Conservation (phyloP, 2,329 filamentous ascomycete genomes). For the Metarhizium album region DNA sequence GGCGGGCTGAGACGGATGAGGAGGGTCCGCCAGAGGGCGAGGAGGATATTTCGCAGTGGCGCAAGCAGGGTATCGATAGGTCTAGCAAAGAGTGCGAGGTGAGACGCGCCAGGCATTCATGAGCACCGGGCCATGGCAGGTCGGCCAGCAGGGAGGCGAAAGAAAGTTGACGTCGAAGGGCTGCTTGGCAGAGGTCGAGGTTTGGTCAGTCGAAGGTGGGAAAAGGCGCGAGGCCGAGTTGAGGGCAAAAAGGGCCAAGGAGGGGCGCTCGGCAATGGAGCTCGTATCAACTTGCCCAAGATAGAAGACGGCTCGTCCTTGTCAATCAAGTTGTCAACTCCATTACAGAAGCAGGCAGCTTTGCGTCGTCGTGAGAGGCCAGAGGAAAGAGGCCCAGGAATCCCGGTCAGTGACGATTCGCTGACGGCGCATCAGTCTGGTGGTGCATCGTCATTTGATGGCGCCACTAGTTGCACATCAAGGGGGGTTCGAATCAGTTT, state of each 20-base stretch:
- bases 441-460: no score
- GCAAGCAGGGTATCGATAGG: slow-evolving; percentile 19
- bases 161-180: neutral
- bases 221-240: neutral
- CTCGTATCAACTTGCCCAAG: no score
- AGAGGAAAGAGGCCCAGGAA: no score
- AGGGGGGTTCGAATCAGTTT: no score
- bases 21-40: slow-evolving; percentile 17
- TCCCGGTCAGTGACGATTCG: no score
- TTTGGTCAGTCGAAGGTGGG: neutral
- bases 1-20: slow-evolving; percentile 7
- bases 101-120: slow-evolving; percentile 17
- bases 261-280: neutral
- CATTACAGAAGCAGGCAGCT: no score
- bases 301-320: no score
- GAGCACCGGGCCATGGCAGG: neutral
- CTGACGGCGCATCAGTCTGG: no score
- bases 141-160: neutral
- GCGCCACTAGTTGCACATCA: no score
- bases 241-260: neutral
- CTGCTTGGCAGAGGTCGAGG: neutral
- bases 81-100: slow-evolving; percentile 18
- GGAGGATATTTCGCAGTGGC: slow-evolving; percentile 18
- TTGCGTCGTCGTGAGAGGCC: no score
- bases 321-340: no score